Base-by-base conservation (phyloP, 345 rosid genomes). In the Brassica nigra region DNA sequence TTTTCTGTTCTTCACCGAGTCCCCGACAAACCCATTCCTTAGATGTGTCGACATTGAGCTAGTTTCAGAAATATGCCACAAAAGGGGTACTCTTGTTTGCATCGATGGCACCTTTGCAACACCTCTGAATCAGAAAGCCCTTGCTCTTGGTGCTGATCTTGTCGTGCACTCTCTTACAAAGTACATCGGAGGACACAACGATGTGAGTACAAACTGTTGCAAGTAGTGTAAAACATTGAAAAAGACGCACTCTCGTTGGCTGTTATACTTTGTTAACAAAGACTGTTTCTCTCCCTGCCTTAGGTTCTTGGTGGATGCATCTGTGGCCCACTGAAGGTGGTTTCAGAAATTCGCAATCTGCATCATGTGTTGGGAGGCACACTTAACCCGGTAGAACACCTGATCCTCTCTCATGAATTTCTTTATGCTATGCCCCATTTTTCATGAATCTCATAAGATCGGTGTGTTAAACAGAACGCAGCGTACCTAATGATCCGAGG, bases 41-140 rank as follows among this genome's bases (percentile, higher is more conserved):
- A 90, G 97, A 87, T 93, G 98, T 76, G 97, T 95, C 36, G 99
- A 95, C 82, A 87, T 95, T 82, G 77, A 90, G 89, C 76, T 89
- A 83, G 97, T 93, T 74, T 91, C 98, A 37, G 82, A 90, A 49
- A 90, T 93, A 61, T 95, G 98, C 85, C 98, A 88, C 83, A 89
- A 82, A 30, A 91, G 91, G 73, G 98, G 97, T 79, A 88, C 97
- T 61, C 77, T 93, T 68, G 99, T 95, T 55, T 95, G 99, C 89
- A 87, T 95, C 42, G 99, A 95, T 81, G 99, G 99, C 76, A 95
- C 99, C 79, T 95, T 95, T 85, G 99, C 99, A 33, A 95, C 99
- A 66, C 96, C 98, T 80, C 83, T 95, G 78, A 95, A 95, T 83
- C 99, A 95, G 85, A 95, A 93, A 85, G 97, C 93, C 18, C 91